A percentile compares a stretch with the other conserved stretches of the same genome.
These are phyloP conservation scores for Coemansia furcata DNA, from an alignment of 192 early-diverging fungal species.

Conservation along the genomic window DNA sequence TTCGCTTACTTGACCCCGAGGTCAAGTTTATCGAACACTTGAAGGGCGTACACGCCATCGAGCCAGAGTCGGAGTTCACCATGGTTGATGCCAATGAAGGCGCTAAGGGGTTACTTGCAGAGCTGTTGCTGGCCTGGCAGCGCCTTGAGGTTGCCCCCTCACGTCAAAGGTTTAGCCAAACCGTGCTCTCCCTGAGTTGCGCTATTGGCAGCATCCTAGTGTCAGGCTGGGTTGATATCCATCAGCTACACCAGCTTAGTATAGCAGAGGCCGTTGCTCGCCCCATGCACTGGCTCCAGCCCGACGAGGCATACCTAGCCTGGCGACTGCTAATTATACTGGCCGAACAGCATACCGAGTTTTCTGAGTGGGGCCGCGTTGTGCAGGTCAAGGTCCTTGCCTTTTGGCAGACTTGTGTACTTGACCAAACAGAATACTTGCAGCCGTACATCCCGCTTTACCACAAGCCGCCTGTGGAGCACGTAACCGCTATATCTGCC, in stretches of 20 bases:
- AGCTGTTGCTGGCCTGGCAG: slow-evolving; percentile 17
- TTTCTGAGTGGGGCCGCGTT: slow-evolving; percentile 2
- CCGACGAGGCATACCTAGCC: slow-evolving; percentile 33
- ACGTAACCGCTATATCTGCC: background rate
- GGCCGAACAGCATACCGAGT: slow-evolving; percentile 1
- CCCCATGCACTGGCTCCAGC: slow-evolving; percentile 19
- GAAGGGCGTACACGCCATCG: background rate
- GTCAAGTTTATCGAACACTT: slow-evolving; percentile 13
- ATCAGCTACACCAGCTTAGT: slow-evolving; percentile 1
- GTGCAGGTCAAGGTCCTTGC: slow-evolving; percentile 6
- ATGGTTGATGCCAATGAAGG: slow-evolving; percentile 13
- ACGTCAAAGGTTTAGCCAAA: slow-evolving; percentile 19
- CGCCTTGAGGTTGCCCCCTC: slow-evolving; percentile 12
- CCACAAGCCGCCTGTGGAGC: background rate
- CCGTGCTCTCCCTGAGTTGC: slow-evolving; percentile 12
- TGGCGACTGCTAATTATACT: slow-evolving; percentile 25
- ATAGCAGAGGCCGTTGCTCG: slow-evolving; percentile 3
- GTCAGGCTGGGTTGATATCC: slow-evolving; percentile 14
- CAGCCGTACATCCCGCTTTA: background rate
- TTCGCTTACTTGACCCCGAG: slow-evolving; percentile 24
- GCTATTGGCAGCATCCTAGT: slow-evolving; percentile 18
- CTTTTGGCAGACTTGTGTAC: slow-evolving; percentile 2
- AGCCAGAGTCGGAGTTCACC: slow-evolving; percentile 6
- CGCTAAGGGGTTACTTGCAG: slow-evolving; percentile 8
- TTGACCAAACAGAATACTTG: slow-evolving; percentile 12